A percentile compares a stretch with the other conserved stretches of the same genome.
These are phyloP conservation scores for Aspergillus kassunensis DNA, from an alignment of 495 filamentous ascomycete species.

Conservation along the genomic window DNA sequence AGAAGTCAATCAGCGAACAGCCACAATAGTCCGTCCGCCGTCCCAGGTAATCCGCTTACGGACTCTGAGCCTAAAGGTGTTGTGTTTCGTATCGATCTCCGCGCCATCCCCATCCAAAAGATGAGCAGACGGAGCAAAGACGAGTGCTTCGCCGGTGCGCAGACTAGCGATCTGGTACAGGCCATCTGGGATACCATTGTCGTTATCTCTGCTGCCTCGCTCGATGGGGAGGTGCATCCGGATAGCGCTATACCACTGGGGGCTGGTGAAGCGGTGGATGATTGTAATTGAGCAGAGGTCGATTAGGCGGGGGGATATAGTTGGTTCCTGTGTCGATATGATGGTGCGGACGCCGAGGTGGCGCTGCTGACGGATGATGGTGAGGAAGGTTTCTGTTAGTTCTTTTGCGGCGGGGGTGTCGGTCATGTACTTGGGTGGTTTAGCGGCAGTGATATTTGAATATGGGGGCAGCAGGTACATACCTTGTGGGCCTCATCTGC, in stretches of 20 bases:
- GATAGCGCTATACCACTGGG: constrained; percentile 57
- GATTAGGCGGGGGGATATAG: constrained; percentile 62
- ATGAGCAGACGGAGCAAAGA: constrained; percentile 62
- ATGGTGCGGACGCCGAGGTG: constrained; percentile 63
- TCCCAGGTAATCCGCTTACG: constrained; percentile 28
- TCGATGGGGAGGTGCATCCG: constrained; percentile 49
- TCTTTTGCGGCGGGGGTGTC: constrained; percentile 34
- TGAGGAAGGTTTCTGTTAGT: constrained; percentile 62
- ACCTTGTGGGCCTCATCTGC: constrained; percentile 60
- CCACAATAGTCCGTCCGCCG: constrained; percentile 23
- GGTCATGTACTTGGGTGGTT: constrained; percentile 57
- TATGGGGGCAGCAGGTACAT: neutral
- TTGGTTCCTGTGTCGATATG: constrained; percentile 78
- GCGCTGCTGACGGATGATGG: constrained; percentile 66
- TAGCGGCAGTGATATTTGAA: no score
- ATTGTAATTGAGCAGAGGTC: constrained; percentile 71
- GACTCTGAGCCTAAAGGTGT: constrained; percentile 20
- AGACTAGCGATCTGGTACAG: constrained; percentile 57
- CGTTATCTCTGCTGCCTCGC: constrained; percentile 12
- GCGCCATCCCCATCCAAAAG: constrained; percentile 25
- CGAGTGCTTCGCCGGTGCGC: constrained; percentile 57
- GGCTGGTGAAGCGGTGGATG: constrained; percentile 71
- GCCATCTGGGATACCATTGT: constrained; percentile 20
- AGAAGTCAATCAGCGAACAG: constrained; percentile 15
- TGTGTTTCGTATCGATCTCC: constrained; percentile 15